Base-by-base conservation (phyloP, 345 rosid genomes). In the Lumnitzera littorea region DNA sequence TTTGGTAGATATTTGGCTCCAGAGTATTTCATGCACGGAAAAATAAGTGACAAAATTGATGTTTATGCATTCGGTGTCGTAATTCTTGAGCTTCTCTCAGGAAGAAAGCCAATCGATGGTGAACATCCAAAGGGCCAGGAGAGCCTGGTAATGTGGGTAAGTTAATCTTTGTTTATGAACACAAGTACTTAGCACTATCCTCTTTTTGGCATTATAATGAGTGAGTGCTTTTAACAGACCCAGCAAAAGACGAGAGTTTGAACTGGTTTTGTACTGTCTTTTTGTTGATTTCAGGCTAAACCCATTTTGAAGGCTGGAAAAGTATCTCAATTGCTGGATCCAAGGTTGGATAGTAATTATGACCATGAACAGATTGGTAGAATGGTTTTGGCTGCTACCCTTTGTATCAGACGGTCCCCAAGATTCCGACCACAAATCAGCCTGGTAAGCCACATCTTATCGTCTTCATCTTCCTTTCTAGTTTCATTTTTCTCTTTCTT, bases 61-160 rank as follows among this genome's bases (percentile, higher is more conserved):
- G 97, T 94, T 41, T 94, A 88, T 72, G 96, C 99, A 50, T 84
- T 81, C 72, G 99, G 99, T 54, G 91, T 94, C 61, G 95, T 94
- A 66, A 80, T 90, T 50, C 91, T 94, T 47, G 99, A 94, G 82
- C 96, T 94, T 60, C 80, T 94, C 24, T 81, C 95, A 5, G 92
- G 99, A 23, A 88, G 88, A 83, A 84, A 74, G 83, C 91, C 99
- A 17, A 90, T 94, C 57, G 71, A 72, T 62, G 67, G 70, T 43
- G 82, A 83, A 67, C 74, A 61, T 56, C 78, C 84, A 2, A 84
- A 86, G 72, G 95, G 85, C 63, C 84, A 74, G 66, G 91, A 83
- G 77, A 94, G 97, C 78, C 97, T 94, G 57, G 83, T 88, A 62
- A 71, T 94, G 83, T 94, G 99, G 99, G 99, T 94, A 80, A 80